Evolutionary conservation across 345 rosid genomes (phyloP), one percentile per base, ranked within the genome.

Genomic region (Brassica nigra): DNA sequence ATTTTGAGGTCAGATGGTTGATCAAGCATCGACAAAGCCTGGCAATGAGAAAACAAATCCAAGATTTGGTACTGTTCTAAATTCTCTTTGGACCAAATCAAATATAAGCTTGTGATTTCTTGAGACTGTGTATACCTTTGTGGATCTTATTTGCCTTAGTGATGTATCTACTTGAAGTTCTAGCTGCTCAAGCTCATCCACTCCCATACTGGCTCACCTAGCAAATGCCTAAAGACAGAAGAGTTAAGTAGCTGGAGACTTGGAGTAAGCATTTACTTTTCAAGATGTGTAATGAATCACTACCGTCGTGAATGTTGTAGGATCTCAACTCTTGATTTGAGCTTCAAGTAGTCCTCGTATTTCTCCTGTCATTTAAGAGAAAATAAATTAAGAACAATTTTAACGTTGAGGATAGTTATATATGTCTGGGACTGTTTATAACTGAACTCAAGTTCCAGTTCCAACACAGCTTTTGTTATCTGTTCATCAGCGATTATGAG

Each of bases 401-500:
- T 7, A 63, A 34, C 31, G 55, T 47, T 68, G 65, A 70, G 57
- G 65, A 52, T 31, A 70, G 70, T 63, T 37, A 37, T 37, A 37
- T 7, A 37, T 37, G 42, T 37, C 42, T 37, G 42, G 10, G 42
- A 62, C 16, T 62, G 28, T 28, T 34, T 58, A 47, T 55, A 39
- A 8, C 14, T 14, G 63, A 49, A 29, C 27, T 3, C 23, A 39
- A 37, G 31, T 68, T 68, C 30, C 11, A 15, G 70, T 70, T 70
- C 69, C 47, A 29, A 67, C 36, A 42, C 18, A 47, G 0, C 0
- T 3, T 4, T 3, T 2, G 62, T 77, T 84, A 93, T 95, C 91
- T 92, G 98, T 31, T 97, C 98, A 83, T 94, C 98, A 37, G 98
- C 98, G 37, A 91, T 93, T 55, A 93, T 91, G 77, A 93, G 77